phyloP scores from a whole-genome alignment of 352 stramenopile genomes.

The Phytopythium montanum region DNA sequence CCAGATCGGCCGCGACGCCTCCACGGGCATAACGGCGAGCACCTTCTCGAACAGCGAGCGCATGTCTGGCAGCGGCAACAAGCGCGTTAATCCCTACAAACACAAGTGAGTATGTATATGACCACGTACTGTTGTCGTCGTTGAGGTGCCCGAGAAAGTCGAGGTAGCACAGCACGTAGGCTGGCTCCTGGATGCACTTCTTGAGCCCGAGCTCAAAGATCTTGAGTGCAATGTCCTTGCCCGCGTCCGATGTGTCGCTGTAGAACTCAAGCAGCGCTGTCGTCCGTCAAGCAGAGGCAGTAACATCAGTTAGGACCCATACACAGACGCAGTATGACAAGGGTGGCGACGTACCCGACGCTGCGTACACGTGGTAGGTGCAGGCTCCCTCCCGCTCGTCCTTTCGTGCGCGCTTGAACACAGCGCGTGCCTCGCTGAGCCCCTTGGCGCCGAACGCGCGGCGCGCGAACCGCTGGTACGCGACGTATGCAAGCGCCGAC shows the following conservation, averaged over 20 bases:
- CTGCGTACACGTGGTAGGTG: slow-evolving; percentile 80
- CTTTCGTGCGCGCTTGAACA: slow-evolving; percentile 82
- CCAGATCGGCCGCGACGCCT: slow-evolving; percentile 82
- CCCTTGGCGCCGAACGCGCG: slow-evolving; percentile 74
- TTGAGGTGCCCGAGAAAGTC: slow-evolving; percentile 86
- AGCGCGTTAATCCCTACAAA: neutral
- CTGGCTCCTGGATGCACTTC: slow-evolving; percentile 85
- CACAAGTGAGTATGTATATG: neutral
- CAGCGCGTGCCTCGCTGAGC: slow-evolving; percentile 62
- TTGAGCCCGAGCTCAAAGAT: slow-evolving; percentile 89
- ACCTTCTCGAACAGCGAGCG: slow-evolving; percentile 88
- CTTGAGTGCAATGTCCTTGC: slow-evolving; percentile 85
- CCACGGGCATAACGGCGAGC: slow-evolving; percentile 77
- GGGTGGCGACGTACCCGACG: slow-evolving; percentile 48
- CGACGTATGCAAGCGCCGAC: slow-evolving; percentile 78
- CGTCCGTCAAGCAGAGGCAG: slow-evolving; percentile 1
- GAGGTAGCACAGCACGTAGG: slow-evolving; percentile 82
- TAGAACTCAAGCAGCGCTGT: slow-evolving; percentile 84
- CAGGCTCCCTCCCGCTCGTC: slow-evolving; percentile 79
- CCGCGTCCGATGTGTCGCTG: slow-evolving; percentile 73
- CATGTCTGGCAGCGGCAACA: slow-evolving; percentile 55
- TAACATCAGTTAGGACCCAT: neutral
- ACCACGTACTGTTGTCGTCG: slow-evolving; percentile 84
- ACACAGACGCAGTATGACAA: no score
- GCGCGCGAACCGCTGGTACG: slow-evolving; percentile 81